Evolutionary conservation across 176 grass and related monocot species (phyloP), one percentile per base, ranked within the genome.

Genomic region (Ensete ventricosum): DNA sequence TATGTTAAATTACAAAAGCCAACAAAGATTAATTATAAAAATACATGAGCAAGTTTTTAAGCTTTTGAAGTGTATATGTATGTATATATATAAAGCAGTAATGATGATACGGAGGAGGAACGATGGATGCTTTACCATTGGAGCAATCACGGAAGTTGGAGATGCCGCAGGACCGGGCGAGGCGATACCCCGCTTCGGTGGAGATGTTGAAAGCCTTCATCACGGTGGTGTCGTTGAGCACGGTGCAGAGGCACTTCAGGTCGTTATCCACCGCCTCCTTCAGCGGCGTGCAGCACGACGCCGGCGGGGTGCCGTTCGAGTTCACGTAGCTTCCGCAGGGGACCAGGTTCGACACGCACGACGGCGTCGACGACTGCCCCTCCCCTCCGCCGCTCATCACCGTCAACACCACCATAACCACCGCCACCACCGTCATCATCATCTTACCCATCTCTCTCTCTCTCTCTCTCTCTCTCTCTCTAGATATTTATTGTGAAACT

Each of bases 131-230:
- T 43, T 43, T 6, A 43, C 34, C 3, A 43, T 43, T 43, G 34
- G 34, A 9, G n/a, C 62, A 20, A 20, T 23, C 21, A 9, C 21
- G 0, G 0, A 23, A 10, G 23, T 8, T 20, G 63, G 24, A 1
- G 63, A 66, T 3, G 62, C 62, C 62, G 76, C 76, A 77, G 62
- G 14, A 7, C 11, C 12, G 53, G 50, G 76, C 76, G 50, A 77
- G 11, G 7, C 21, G 20, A 12, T 19, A 49, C 25, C 20, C 22
- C 2, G 54, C 2, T 0, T 52, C 14, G 50, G 22, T 11, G 77
- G 20, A 4, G 19, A 79, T 9, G 53, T 52, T 50, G 29, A 71
- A 59, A 19, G 27, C 22, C 14, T 25, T 58, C 26, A 59, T 6
- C 19, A 79, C 1, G 24, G 7, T 13, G 19, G 53, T 11, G n/a